Evolutionary conservation across 257 asterid species (phyloP).

Genomic region (Penstemon newberryi): DNA sequence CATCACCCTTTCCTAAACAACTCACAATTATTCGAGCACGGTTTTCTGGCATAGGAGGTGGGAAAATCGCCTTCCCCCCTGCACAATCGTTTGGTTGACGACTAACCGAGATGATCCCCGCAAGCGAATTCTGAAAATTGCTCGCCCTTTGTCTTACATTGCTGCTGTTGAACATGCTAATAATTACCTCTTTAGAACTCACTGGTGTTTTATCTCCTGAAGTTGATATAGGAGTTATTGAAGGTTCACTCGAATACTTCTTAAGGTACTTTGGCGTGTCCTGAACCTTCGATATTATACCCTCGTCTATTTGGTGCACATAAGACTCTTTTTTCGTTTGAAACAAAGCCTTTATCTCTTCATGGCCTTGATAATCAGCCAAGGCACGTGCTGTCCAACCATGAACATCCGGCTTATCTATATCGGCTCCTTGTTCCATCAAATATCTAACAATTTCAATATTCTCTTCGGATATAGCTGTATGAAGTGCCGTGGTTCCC

Average conservation of each 20-base stretch:
- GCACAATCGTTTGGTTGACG: constrained; percentile 38
- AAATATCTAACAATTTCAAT: constrained; percentile 55
- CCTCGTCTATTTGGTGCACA: constrained; percentile 4
- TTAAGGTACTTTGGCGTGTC: constrained; percentile 40
- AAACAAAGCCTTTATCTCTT: constrained; percentile 51
- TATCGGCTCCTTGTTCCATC: constrained; percentile 55
- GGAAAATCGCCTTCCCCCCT: constrained; percentile 33
- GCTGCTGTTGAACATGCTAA: constrained; percentile 9
- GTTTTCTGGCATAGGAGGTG: constrained; percentile 30
- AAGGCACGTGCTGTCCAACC: constrained; percentile 70
- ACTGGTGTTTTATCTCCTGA: constrained; percentile 14
- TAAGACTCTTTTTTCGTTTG: constrained; percentile 29
- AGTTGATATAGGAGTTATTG: constrained; percentile 24
- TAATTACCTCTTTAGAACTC: neutral
- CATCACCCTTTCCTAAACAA: constrained; percentile 45
- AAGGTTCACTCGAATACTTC: constrained; percentile 64
- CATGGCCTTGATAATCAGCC: constrained; percentile 65
- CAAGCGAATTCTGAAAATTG: constrained; percentile 58
- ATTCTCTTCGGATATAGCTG: constrained; percentile 63
- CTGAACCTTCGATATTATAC: constrained; percentile 16
- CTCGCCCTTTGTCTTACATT: constrained; percentile 29
- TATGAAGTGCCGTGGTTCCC: constrained; percentile 74
- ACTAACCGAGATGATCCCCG: constrained; percentile 61
- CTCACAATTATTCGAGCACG: constrained; percentile 50
- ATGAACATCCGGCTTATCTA: constrained; percentile 58